Percentiles rank a stretch among this genome's conserved stretches.
These are phyloP conservation scores for Trypanosoma congolense DNA, from an alignment of 208 protist species.

Conservation along the genomic window DNA sequence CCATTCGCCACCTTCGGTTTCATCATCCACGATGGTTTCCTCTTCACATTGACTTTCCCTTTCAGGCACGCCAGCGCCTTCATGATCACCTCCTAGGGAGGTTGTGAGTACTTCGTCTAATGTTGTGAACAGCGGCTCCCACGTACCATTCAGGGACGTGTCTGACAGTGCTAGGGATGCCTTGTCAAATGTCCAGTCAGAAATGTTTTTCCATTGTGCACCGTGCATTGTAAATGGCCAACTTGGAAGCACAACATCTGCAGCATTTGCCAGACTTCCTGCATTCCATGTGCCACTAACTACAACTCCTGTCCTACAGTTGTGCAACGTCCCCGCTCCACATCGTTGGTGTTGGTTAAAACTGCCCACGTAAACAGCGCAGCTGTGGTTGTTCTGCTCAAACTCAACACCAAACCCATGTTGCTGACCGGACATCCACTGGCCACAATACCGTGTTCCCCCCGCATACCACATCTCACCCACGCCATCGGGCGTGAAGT, in stretches of 20 bases:
- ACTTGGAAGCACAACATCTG: slow-evolving; percentile 28
- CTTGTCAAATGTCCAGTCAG: slow-evolving; percentile 30
- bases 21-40: slow-evolving; percentile 2
- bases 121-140: slow-evolving; percentile 55
- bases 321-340: slow-evolving; percentile 37
- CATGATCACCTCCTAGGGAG: slow-evolving; percentile 1
- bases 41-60: no score
- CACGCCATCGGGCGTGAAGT: slow-evolving; percentile 26
- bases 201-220: slow-evolving; percentile 21
- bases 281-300: slow-evolving; percentile 51
- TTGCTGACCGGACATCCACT: slow-evolving; percentile 41
- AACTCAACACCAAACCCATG: slow-evolving; percentile 62
- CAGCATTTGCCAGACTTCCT: slow-evolving; percentile 11
- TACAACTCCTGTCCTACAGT: slow-evolving; percentile 38
- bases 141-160: slow-evolving; percentile 42
- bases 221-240: slow-evolving; percentile 39
- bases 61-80: no score
- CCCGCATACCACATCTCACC: slow-evolving; percentile 25
- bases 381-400: slow-evolving; percentile 13
- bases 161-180: slow-evolving; percentile 36
- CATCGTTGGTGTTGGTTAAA: slow-evolving; percentile 30
- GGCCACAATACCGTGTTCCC: slow-evolving; percentile 44
- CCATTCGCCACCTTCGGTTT: slow-evolving; percentile 1
- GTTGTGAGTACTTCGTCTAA: slow-evolving; percentile 36
- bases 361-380: slow-evolving; percentile 46